These are phyloP conservation scores for Neofusicoccum cordaticola DNA, from an alignment of 2,329 filamentous ascomycete species.

Conservation along the genomic window DNA sequence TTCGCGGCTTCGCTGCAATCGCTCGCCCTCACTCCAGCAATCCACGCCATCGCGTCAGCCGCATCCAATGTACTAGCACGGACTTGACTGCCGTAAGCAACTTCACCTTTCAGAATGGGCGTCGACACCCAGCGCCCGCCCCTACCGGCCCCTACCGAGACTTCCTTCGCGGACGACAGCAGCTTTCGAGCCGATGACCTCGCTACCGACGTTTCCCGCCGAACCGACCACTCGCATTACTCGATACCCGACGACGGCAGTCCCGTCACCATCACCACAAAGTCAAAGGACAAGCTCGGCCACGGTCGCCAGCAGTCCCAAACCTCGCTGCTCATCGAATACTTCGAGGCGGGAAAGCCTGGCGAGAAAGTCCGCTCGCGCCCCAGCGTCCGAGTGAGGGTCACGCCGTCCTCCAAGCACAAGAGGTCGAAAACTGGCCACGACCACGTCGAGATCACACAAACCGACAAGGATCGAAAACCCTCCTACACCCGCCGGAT, in stretches of 20 bases:
- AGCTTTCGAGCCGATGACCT: constrained; percentile 50
- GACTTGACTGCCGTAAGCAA: background rate
- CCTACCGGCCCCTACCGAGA: constrained; percentile 76
- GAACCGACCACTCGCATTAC: constrained; percentile 69
- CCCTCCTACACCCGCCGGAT: constrained; percentile 67
- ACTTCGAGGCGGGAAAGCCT: constrained; percentile 79
- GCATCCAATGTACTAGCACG: constrained; percentile 1
- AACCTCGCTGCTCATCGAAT: constrained; percentile 90
- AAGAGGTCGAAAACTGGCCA: constrained; percentile 53
- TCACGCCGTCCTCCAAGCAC: constrained; percentile 68
- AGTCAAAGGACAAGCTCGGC: constrained; percentile 57
- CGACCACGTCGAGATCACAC: constrained; percentile 84
- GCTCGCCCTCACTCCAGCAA: background rate
- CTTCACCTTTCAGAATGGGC: constrained; percentile 35
- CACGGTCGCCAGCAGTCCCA: constrained; percentile 64
- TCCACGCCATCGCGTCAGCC: background rate
- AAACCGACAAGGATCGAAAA: constrained; percentile 69
- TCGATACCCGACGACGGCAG: constrained; percentile 84
- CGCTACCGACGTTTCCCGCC: constrained; percentile 65
- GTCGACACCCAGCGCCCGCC: constrained; percentile 51
- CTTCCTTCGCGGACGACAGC: constrained; percentile 59
- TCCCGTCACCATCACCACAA: constrained; percentile 86
- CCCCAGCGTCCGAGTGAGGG: constrained; percentile 75
- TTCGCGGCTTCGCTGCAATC: background rate
- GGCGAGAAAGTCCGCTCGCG: constrained; percentile 61